Evolutionary conservation across 306 rosid species (phyloP).

Genomic region (Vachellia collinsii): DNA sequence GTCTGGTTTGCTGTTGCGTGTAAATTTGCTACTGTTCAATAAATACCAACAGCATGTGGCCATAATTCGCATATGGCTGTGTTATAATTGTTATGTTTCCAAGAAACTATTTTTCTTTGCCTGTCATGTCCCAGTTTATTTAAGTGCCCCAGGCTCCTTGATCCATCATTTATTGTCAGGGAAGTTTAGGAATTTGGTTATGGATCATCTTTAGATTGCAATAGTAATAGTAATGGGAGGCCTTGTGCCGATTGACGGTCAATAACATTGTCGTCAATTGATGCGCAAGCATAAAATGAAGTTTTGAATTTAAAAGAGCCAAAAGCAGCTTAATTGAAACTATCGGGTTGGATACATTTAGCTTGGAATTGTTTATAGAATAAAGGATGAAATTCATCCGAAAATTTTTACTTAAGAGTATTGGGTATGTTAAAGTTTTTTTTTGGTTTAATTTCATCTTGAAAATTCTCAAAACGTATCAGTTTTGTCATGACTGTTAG

Average conservation of each 20-base stretch:
- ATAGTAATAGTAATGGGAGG: no score
- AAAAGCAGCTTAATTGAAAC: not conserved
- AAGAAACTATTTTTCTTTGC: not conserved
- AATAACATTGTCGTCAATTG: not conserved
- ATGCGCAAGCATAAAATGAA: not conserved
- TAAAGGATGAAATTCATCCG: no score
- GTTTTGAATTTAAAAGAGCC: not conserved
- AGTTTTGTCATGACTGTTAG: no score
- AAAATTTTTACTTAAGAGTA: no score
- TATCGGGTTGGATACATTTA: not conserved
- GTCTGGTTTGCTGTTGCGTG: conserved; percentile 5
- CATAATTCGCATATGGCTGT: not conserved
- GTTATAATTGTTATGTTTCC: not conserved
- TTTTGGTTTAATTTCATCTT: no score
- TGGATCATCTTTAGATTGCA: not conserved
- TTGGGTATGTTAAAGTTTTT: no score
- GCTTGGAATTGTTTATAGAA: not conserved
- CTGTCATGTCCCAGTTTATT: not conserved
- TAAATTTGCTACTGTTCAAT: conserved; percentile 8
- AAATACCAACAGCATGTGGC: not conserved
- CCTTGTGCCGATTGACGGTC: not conserved
- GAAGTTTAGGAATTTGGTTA: not conserved
- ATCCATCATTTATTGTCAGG: not conserved
- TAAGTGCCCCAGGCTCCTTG: not conserved
- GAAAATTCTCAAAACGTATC: no score